Base-by-base conservation (phyloP, 1,139 yeast genomes). In the Kurtzmaniella quercitrusa region DNA sequence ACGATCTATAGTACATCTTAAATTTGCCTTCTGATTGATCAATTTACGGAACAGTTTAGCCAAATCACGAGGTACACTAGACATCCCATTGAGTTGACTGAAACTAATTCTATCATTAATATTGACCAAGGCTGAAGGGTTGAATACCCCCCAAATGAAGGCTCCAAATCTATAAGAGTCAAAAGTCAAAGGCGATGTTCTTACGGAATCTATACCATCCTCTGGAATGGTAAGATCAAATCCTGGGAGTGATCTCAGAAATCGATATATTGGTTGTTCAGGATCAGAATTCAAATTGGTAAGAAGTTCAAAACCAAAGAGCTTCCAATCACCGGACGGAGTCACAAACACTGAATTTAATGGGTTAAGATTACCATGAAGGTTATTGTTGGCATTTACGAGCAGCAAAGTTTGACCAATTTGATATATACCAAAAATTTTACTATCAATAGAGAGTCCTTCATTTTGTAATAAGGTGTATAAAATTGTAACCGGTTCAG, bases 241-340 rank as follows among this genome's bases (percentile, higher is more conserved):
- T 4, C 56, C 51, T 9, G 68, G 61, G n/a, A 46, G 58, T 44
- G 46, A 50, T 39, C 51, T 48, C 4, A 64, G 56, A 18, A 58
- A 48, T 42, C 74, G 55, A 48, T 70, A 73, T 2, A 75, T 53
- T 2, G 77, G 75, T 44, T 70, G 76, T 44, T 77, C 78, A 3
- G 77, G 75, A 46, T 79, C 84, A 1, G 74, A 64, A 19, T 65
- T 66, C 45, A 72, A 55, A 49, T 73, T 79, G 1, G 85, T 74
- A 45, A 85, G 70, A 3, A 86, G 62, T 59, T 91, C 98, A 54
- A 90, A 79, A 1, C 96, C 96, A 50, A 87, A 86, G 21, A 91
- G 60, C 47, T 82, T 85, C 94, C 96, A 88, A 55, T 87, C 95
- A 8, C 96, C 95, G 18, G 72, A 75, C 12, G 49, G 50, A 45